Evolutionary conservation across 2,329 filamentous ascomycete genomes (phyloP).

Genomic region (Chalara sp.): DNA sequence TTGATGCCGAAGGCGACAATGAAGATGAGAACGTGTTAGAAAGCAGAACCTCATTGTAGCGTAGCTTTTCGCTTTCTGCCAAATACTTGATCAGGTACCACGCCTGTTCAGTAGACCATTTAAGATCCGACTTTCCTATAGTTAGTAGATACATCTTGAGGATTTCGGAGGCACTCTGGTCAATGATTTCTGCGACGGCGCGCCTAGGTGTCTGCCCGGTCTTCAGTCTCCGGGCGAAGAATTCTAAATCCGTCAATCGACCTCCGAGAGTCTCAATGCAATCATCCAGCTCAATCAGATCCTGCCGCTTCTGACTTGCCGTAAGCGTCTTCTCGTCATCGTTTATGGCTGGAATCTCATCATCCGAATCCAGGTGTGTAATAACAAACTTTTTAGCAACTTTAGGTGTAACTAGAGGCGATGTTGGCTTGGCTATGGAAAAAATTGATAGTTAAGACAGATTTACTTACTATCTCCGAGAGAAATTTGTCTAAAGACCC

Average conservation of each 20-base stretch:
- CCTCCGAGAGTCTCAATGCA: conserved; percentile 81
- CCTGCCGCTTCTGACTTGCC: conserved; percentile 26
- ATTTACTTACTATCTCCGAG: conserved; percentile 58
- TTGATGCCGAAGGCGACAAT: conserved; percentile 38
- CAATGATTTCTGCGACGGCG: conserved; percentile 82
- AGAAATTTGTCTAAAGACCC: conserved; percentile 80
- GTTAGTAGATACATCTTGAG: conserved; percentile 85
- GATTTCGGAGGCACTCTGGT: conserved; percentile 83
- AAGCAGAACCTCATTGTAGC: conserved; percentile 82
- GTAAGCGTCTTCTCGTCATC: conserved; percentile 20
- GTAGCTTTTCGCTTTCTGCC: conserved; percentile 57
- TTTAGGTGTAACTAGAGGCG: conserved; percentile 54
- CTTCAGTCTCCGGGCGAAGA: conserved; percentile 83
- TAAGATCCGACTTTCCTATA: conserved; percentile 38
- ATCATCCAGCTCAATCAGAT: conserved; percentile 68
- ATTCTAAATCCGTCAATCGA: conserved; percentile 91
- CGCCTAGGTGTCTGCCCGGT: conserved; percentile 75
- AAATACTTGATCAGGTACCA: conserved; percentile 69
- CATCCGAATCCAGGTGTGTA: conserved; percentile 57
- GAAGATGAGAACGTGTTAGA: conserved; percentile 65
- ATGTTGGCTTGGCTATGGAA: not conserved
- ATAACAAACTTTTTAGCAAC: conserved; percentile 89
- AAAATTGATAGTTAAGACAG: not conserved
- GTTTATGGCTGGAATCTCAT: conserved; percentile 26
- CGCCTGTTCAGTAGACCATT: conserved; percentile 80